Percentiles rank a stretch among this genome's conserved stretches.
phyloP scores from a whole-genome alignment of 495 filamentous ascomycete species.

The Tuber melanosporum region DNA sequence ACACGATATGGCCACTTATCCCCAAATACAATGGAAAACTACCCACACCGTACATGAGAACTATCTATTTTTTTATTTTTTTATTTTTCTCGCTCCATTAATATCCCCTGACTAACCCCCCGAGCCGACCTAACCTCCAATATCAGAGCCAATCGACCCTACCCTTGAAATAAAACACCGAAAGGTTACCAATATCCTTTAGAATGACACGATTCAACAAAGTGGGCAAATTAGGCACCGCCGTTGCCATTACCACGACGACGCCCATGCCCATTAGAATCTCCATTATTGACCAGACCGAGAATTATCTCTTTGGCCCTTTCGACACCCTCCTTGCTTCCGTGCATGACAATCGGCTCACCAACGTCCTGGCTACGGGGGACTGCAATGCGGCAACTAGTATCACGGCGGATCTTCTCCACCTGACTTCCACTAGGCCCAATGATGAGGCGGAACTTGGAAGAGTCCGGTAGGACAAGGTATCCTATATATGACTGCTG shows the following conservation, averaged over 20 bases:
- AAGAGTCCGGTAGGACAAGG: conserved; percentile 80
- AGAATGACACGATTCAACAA: neutral
- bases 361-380: conserved; percentile 68
- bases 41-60: neutral
- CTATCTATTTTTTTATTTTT: neutral
- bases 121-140: conserved; percentile 9
- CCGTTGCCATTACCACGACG: neutral
- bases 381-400: conserved; percentile 84
- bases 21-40: neutral
- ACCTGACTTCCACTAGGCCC: conserved; percentile 84
- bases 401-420: conserved; percentile 84
- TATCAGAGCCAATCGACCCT: conserved; percentile 20
- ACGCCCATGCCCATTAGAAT: conserved; percentile 10
- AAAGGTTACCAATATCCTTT: neutral
- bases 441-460: conserved; percentile 82
- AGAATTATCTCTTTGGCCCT: conserved; percentile 84
- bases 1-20: neutral
- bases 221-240: neutral
- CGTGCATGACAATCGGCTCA: conserved; percentile 84
- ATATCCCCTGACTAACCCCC: neutral
- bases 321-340: conserved; percentile 71
- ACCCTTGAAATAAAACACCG: conserved; percentile 8
- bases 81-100: neutral
- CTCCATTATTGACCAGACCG: conserved; percentile 58
- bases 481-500: conserved; percentile 73